phyloP scores from a whole-genome alignment of 208 protist genomes.

The Trypanosoma cruzi region DNA sequence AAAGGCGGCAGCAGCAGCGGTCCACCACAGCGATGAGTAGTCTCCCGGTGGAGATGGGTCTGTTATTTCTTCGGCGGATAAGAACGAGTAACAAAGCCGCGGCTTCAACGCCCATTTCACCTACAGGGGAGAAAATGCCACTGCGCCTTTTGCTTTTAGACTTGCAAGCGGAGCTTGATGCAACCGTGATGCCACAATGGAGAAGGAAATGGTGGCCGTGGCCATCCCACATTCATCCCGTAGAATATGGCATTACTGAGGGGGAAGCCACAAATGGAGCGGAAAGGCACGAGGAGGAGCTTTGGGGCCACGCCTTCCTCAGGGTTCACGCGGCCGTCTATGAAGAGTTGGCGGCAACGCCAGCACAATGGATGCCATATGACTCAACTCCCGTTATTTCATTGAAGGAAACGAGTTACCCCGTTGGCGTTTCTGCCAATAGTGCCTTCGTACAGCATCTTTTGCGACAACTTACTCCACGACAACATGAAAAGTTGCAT shows the following conservation, averaged over 20 bases:
- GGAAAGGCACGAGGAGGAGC: not conserved
- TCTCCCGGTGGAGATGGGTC: not conserved
- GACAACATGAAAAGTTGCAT: slow-evolving; percentile 20
- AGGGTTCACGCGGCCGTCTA: slow-evolving; percentile 10
- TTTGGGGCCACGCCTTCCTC: not conserved
- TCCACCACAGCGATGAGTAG: not conserved
- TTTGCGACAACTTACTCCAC: slow-evolving; percentile 15
- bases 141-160: slow-evolving; percentile 10
- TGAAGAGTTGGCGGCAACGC: slow-evolving; percentile 6
- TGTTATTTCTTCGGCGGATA: slow-evolving; percentile 9
- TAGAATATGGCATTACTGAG: not conserved
- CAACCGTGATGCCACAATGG: not conserved
- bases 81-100: not conserved
- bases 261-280: not conserved
- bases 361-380: slow-evolving; percentile 1
- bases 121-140: not conserved
- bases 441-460: slow-evolving; percentile 24
- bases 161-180: slow-evolving; percentile 15
- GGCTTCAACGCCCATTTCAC: not conserved
- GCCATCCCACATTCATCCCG: not conserved
- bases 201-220: slow-evolving; percentile 1
- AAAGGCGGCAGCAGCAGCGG: not conserved
- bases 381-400: not conserved
- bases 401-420: slow-evolving; percentile 1
- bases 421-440: slow-evolving; percentile 13